Evolutionary conservation across 1,284 basidiomycete genomes (phyloP), one percentile per base, ranked within the genome.

Genomic region (Pseudomicrostroma phylloplanum): DNA sequence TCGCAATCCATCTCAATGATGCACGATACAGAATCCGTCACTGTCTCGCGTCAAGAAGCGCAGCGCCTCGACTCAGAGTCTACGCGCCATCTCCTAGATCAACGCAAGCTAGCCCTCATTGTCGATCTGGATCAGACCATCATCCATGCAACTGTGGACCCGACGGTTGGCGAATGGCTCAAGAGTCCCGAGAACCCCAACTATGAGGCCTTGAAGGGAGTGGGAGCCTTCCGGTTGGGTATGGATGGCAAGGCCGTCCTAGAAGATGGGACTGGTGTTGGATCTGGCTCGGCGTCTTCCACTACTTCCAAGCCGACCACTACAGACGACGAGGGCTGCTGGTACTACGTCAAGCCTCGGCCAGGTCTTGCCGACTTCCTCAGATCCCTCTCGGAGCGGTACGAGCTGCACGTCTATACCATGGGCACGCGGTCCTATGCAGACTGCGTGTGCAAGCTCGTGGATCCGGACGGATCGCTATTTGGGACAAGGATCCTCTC

Each of bases 371-470:
- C 84, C 55, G 82, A 85, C 51, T 96, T 98, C 78, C 83, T 98
- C 57, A 80, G 83, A 64, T 82, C 84, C 54, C 84, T 90, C 68
- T 85, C 89, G 53, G 81, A 84, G 61, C 87, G 89, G 74, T 98
- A 96, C 81, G 92, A 98, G 81, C 91, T 98, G 89, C 94, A 98
- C 80, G 92, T 98, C 57, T 98, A 98, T 81, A 98, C 94, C 26
- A 98, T 98, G 92, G 94, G 94, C 60, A 97, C 94, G 19, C 86
- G 94, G 51, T 89, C 92, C 53, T 98, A 98, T 80, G 94, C 94
- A 48, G 90, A 93, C 80, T 87, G 92, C 79, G 92, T 97, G 17
- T 96, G 92, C 81, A 86, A 88, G 61, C 87, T 92, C 43, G 90
- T 98, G 76, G 94, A 98, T 81, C 91, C 93, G 11, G 86, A 89